Evolutionary conservation across 2,329 filamentous ascomycete species (phyloP), one percentile per base, ranked within the genome.

Genomic region (Cercospora sp.): DNA sequence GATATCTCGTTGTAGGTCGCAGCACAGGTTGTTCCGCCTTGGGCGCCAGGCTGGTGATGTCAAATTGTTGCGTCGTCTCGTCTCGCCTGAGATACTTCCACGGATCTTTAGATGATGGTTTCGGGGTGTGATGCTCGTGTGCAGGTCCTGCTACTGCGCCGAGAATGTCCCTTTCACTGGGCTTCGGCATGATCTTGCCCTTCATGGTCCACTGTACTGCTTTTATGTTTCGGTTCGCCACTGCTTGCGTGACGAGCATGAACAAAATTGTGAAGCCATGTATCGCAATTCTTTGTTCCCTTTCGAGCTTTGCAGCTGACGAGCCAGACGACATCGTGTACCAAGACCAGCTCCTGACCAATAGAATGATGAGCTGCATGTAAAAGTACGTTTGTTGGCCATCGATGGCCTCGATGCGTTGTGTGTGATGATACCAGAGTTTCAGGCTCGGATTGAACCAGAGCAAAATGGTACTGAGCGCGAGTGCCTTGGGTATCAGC

Each of bases 381-480:
- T 83, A 83, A 75, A 92, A 91, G 84, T 91, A 91, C 62, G 87
- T 84, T 3, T 82, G 81, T 12, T 91, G 84, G 18, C 76, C 76
- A 8, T 68, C 60, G 9, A 76, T 67, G 28, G 69, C 68, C 58
- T 76, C 74, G 30, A 73, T 72, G 53, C 75, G 73, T 33, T 71
- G 40, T 3, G 75, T 76, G 55, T 72, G 69, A 64, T 78, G 74
- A 58, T 75, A 75, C 69, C 73, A 76, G 23, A 70, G 68, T 28
- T 73, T 75, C 40, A 78, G 53, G 3, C 75, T 73, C 16, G 76
- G 77, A 60, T 80, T 78, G 68, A 76, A 78, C 75, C 76, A 78
- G 12, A 78, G 36, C 16, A 78, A 69, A 33, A 64, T 65, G 13
- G 73, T 45, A 10, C 73, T 65, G 30, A 71, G 33, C 8, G 75